Evolutionary conservation across 495 filamentous ascomycete species (phyloP).

Genomic region (Penicillium macrosclerotiorum): DNA sequence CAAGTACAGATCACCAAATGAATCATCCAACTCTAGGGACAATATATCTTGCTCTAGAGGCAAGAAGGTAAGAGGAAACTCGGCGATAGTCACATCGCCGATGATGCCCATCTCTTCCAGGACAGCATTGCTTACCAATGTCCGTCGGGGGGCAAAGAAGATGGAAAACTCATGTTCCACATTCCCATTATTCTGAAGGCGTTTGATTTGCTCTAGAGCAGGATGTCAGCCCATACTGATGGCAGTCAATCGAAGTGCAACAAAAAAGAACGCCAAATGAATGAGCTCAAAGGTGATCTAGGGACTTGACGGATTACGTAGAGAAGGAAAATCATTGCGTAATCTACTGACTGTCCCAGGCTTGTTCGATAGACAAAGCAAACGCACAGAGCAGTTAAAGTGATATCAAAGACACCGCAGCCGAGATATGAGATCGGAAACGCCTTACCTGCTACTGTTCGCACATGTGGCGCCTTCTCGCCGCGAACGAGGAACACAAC

Average conservation of each 20-base stretch:
- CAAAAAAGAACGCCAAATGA: constrained; percentile 42
- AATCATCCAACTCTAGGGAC: constrained; percentile 83
- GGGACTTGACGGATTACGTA: constrained; percentile 66
- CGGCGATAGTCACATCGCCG: constrained; percentile 84
- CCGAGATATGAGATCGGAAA: constrained; percentile 15
- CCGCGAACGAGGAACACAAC: constrained; percentile 88
- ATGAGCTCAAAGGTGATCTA: constrained; percentile 53
- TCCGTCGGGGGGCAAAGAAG: constrained; percentile 90
- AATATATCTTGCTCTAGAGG: constrained; percentile 88
- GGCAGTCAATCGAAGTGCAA: constrained; percentile 37
- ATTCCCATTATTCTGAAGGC: constrained; percentile 77
- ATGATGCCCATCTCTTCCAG: constrained; percentile 91
- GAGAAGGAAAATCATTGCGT: constrained; percentile 53
- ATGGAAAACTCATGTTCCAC: constrained; percentile 92
- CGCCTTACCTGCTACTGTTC: constrained; percentile 81
- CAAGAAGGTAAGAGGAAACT: constrained; percentile 84
- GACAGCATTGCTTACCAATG: constrained; percentile 85
- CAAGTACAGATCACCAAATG: constrained; percentile 84
- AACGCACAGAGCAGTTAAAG: neutral
- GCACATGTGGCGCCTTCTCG: constrained; percentile 78
- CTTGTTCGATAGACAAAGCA: constrained; percentile 24
- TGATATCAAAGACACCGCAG: constrained; percentile 7
- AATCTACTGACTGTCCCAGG: constrained; percentile 55
- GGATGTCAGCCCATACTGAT: constrained; percentile 60
- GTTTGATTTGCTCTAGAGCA: constrained; percentile 80